Conservation (phyloP, 1,284 basidiomycete genomes). For the Malassezia sp. region DNA sequence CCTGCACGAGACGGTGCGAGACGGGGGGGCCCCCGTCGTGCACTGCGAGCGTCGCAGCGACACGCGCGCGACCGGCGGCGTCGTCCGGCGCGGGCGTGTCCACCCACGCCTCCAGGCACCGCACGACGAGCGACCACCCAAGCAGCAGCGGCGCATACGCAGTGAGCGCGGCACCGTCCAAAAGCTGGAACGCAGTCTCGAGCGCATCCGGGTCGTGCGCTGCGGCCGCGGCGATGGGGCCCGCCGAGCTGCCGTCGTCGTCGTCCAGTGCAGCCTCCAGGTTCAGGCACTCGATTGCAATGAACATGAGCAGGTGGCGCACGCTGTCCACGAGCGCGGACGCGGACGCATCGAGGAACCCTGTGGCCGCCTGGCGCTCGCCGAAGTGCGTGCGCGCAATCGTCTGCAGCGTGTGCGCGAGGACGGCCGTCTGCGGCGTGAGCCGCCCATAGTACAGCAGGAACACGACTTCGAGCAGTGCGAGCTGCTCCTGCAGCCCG, state of each 20-base stretch:
- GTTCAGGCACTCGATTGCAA: conserved; percentile 67
- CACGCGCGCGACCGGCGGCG: conserved; percentile 15
- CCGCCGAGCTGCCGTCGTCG: not conserved
- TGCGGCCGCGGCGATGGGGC: conserved; percentile 6
- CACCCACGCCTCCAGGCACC: conserved; percentile 39
- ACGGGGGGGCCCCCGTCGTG: conserved; percentile 35
- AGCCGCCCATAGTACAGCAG: conserved; percentile 72
- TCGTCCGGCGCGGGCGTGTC: conserved; percentile 22
- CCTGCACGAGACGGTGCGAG: conserved; percentile 45
- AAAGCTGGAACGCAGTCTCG: conserved; percentile 52
- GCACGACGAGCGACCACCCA: conserved; percentile 65
- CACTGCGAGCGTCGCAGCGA: conserved; percentile 21
- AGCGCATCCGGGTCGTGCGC: conserved; percentile 18
- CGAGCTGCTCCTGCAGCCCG: conserved; percentile 64
- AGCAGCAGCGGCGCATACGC: conserved; percentile 61
- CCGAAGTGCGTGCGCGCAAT: conserved; percentile 62
- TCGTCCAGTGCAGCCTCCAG: conserved; percentile 61
- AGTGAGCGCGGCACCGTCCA: conserved; percentile 52
- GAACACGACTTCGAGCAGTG: conserved; percentile 68
- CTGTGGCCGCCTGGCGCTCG: conserved; percentile 57
- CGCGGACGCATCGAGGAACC: conserved; percentile 59
- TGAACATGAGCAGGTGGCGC: conserved; percentile 62
- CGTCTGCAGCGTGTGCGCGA: conserved; percentile 57
- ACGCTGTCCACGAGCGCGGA: conserved; percentile 58
- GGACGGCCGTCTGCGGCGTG: conserved; percentile 56